These are phyloP conservation scores for Phytophthora nicotianae DNA, from an alignment of 352 stramenopile genomes.

Conservation along the genomic window DNA sequence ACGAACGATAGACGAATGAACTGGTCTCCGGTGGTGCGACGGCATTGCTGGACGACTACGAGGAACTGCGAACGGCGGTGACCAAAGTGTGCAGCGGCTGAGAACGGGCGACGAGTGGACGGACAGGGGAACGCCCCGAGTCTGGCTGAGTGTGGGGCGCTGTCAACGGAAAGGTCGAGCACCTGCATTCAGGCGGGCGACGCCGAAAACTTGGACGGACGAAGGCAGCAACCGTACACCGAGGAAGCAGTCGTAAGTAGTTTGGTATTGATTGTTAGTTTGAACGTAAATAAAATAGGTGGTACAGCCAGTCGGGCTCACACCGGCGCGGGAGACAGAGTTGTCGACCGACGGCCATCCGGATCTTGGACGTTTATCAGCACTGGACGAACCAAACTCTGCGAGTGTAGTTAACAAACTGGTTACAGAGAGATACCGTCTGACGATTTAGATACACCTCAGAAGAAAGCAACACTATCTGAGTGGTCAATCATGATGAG, in stretches of 20 bases:
- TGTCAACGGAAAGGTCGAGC: conserved; percentile 4
- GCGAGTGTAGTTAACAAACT: not conserved
- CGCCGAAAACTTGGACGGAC: not conserved
- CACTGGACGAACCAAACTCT: not conserved
- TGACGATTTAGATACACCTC: no score
- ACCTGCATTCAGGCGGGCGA: not conserved
- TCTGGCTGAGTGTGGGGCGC: not conserved
- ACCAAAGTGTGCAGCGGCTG: not conserved
- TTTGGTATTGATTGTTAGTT: not conserved
- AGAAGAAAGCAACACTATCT: no score
- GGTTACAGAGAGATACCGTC: not conserved
- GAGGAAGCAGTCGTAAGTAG: not conserved
- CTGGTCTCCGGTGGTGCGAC: not conserved
- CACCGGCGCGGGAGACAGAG: not conserved
- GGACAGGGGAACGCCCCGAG: not conserved
- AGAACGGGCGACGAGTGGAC: not conserved
- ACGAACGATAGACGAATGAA: not conserved
- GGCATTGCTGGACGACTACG: not conserved
- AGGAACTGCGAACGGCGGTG: not conserved
- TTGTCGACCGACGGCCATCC: conserved; percentile 4
- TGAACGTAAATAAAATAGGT: not conserved
- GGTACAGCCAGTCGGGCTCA: not conserved
- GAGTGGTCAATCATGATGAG: no score
- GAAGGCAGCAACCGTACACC: not conserved
- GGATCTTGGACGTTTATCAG: not conserved